These are phyloP conservation scores for Linderina pennispora DNA, from an alignment of 192 early-diverging fungal genomes.

Conservation along the genomic window DNA sequence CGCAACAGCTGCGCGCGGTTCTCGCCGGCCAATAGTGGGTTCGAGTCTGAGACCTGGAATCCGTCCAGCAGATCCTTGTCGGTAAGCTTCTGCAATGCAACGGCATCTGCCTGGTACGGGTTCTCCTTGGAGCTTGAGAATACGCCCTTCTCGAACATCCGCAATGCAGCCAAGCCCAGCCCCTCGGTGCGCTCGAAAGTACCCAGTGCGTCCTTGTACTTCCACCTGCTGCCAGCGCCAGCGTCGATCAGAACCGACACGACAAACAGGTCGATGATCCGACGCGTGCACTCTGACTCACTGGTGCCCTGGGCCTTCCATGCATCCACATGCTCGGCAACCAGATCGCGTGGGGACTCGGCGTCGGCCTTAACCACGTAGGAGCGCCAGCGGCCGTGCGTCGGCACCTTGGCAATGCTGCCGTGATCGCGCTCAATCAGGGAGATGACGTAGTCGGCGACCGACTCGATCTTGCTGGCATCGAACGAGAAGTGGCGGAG, in stretches of 20 bases:
- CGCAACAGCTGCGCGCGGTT: slow-evolving; percentile 68
- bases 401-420: slow-evolving; percentile 61
- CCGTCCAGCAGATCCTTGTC: slow-evolving; percentile 38
- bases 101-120: slow-evolving; percentile 64
- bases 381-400: slow-evolving; percentile 84
- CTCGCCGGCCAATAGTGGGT: slow-evolving; percentile 74
- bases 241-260: slow-evolving; percentile 91
- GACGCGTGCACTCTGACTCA: slow-evolving; percentile 52
- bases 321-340: slow-evolving; percentile 28
- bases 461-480: slow-evolving; percentile 51
- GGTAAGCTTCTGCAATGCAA: slow-evolving; percentile 17
- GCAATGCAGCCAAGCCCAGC: slow-evolving; percentile 73
- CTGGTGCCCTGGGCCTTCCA: slow-evolving; percentile 19
- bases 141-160: slow-evolving; percentile 75
- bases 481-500: slow-evolving; percentile 72
- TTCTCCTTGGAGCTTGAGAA: slow-evolving; percentile 59
- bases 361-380: slow-evolving; percentile 60
- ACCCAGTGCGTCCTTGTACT: slow-evolving; percentile 53
- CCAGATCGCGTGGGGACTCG: slow-evolving; percentile 49
- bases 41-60: slow-evolving; percentile 73
- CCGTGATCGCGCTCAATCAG: slow-evolving; percentile 71
- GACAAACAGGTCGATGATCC: slow-evolving; percentile 78
- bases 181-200: slow-evolving; percentile 72
- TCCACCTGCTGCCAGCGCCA: slow-evolving; percentile 82
- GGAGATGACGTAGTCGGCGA: slow-evolving; percentile 60